A percentile compares a stretch with the other conserved stretches of the same genome.
phyloP scores from a whole-genome alignment of 2,329 filamentous ascomycete species.

The Fusarium nisikadoi region DNA sequence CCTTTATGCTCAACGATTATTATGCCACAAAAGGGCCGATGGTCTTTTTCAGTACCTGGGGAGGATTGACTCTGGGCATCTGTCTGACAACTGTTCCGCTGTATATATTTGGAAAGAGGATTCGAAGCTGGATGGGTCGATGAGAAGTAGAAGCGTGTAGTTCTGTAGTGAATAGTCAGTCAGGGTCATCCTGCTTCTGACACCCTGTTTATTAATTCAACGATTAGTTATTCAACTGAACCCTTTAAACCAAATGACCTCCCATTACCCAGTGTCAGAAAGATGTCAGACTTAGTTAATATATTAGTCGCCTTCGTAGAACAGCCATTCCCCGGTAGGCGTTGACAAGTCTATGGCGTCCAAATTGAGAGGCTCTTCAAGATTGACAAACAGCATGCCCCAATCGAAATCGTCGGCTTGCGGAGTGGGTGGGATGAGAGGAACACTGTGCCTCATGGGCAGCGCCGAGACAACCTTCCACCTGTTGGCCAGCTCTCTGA shows the following conservation, averaged over 20 bases:
- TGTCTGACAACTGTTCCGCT: not conserved
- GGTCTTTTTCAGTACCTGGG: constrained; percentile 4
- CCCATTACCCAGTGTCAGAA: too few species aligned
- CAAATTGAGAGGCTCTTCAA: not conserved
- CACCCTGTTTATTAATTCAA: too few species aligned
- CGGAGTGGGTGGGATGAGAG: not conserved
- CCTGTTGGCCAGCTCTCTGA: not conserved
- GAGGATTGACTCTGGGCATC: not conserved
- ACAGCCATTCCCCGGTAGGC: not conserved
- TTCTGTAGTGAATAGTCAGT: too few species aligned
- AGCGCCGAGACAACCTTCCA: not conserved
- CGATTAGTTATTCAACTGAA: too few species aligned
- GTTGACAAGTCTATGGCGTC: not conserved
- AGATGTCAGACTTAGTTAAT: too few species aligned
- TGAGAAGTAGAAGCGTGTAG: too few species aligned
- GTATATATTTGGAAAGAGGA: not conserved
- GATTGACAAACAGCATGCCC: not conserved
- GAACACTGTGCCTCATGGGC: not conserved
- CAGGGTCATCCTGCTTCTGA: too few species aligned
- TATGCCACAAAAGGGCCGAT: not conserved
- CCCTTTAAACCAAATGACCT: too few species aligned
- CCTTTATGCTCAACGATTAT: constrained; percentile 3
- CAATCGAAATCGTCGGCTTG: not conserved
- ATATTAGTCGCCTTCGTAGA: not conserved
- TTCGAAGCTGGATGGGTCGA: not conserved